Conservation (phyloP, 2,329 filamentous ascomycete genomes). For the Beauveria pseudobassiana region DNA sequence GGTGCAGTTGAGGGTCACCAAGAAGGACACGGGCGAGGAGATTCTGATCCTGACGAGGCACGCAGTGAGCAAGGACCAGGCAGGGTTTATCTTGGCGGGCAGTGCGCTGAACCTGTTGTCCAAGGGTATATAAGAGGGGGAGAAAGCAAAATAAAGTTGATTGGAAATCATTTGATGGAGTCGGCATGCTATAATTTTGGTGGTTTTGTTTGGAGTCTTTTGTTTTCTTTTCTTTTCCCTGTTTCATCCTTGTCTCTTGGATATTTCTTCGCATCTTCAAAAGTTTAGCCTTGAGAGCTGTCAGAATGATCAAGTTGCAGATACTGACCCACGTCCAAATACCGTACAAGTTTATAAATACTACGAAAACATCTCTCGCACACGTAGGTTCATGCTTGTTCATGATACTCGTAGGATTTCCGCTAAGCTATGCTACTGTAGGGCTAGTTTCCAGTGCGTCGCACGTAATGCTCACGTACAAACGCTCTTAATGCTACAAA, state of each 20-base stretch:
- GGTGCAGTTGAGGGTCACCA: constrained; percentile 58
- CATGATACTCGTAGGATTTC: too few species aligned
- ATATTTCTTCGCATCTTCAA: too few species aligned
- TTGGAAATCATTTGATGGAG: background rate
- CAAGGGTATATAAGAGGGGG: constrained; percentile 34
- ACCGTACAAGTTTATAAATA: background rate
- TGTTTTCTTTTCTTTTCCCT: background rate
- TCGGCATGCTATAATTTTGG: background rate
- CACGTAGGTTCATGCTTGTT: too few species aligned
- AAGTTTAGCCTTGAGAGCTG: too few species aligned
- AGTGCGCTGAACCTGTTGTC: constrained; percentile 89
- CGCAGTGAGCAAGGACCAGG: constrained; percentile 83
- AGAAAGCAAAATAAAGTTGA: background rate
- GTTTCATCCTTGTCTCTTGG: too few species aligned
- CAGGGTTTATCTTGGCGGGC: constrained; percentile 83
- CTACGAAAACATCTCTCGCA: too few species aligned
- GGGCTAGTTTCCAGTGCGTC: background rate
- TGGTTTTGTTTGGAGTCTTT: background rate
- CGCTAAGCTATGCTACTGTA: background rate
- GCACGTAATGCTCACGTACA: background rate
- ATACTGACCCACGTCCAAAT: too few species aligned
- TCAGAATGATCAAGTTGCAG: too few species aligned
- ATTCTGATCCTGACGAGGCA: constrained; percentile 73
- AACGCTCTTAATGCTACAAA: background rate
- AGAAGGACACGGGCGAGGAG: constrained; percentile 53